Conservation (phyloP, 1,284 basidiomycete species). For the Leccinum subrobustum region DNA sequence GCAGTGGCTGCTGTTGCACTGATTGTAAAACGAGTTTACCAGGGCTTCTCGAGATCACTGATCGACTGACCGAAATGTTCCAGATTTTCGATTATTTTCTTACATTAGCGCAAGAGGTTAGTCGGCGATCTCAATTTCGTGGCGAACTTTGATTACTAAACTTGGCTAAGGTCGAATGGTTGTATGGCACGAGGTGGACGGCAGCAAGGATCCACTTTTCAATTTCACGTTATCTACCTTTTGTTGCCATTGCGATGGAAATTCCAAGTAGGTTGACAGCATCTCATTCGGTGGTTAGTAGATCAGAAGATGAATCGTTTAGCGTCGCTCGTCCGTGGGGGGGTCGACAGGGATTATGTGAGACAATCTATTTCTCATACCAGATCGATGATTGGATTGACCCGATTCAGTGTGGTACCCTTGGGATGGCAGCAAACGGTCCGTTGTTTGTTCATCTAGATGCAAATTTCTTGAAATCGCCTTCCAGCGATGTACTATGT, state of each 20-base stretch:
- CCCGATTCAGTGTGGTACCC: constrained; percentile 13
- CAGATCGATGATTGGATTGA: constrained; percentile 1
- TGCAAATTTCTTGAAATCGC: background rate
- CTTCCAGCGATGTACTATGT: constrained; percentile 20
- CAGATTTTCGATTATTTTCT: constrained; percentile 23
- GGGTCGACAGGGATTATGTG: constrained; percentile 12
- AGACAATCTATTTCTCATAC: background rate
- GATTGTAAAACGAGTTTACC: constrained; percentile 4
- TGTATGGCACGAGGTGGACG: constrained; percentile 21
- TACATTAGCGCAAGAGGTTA: constrained; percentile 16
- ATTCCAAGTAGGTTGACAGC: constrained; percentile 12
- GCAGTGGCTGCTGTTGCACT: constrained; percentile 16
- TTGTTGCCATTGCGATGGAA: constrained; percentile 19
- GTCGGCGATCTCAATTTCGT: background rate
- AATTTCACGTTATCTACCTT: constrained; percentile 25
- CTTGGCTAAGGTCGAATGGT: constrained; percentile 15
- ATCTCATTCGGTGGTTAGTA: background rate
- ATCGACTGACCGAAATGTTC: background rate
- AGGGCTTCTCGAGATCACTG: background rate
- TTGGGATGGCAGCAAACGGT: constrained; percentile 17
- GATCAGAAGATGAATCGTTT: background rate
- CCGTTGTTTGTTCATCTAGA: background rate
- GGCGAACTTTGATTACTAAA: background rate
- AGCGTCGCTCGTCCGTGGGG: constrained; percentile 11
- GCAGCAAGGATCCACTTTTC: constrained; percentile 19